phyloP scores from a whole-genome alignment of 371 early-diverging fungal species.

The Mucor circinelloides region DNA sequence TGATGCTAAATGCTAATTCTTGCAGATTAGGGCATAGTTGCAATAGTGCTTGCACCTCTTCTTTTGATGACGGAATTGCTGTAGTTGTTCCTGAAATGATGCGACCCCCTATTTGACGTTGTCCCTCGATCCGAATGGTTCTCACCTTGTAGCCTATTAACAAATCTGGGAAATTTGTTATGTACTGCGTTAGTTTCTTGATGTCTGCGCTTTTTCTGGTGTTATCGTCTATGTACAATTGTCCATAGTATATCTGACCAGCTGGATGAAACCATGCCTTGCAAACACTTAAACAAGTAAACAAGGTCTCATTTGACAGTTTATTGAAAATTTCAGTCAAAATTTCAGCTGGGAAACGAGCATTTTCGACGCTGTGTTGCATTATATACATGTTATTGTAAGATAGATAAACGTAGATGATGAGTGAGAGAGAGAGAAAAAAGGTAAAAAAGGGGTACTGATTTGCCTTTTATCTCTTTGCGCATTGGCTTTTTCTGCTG shows the following conservation, averaged over 20 bases:
- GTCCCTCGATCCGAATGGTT: neutral
- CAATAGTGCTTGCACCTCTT: neutral
- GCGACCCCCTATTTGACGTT: neutral
- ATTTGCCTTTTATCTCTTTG: neutral
- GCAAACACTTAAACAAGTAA: neutral
- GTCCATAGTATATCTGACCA: neutral
- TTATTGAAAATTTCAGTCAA: neutral
- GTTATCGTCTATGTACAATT: neutral
- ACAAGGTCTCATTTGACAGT: neutral
- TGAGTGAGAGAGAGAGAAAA: neutral
- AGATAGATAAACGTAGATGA: neutral
- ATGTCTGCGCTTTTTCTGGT: neutral
- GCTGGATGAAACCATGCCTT: neutral
- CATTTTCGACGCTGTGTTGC: neutral
- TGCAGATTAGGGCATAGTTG: neutral
- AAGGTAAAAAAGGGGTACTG: neutral
- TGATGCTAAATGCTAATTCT: neutral
- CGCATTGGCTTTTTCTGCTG: neutral
- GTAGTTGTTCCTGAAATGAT: neutral
- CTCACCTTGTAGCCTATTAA: neutral
- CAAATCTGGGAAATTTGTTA: neutral
- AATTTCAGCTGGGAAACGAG: neutral
- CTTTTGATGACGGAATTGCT: neutral
- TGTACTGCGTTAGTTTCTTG: neutral
- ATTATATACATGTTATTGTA: neutral